Conservation (phyloP, 148 eudicot genomes). For the Simmondsia chinensis region DNA sequence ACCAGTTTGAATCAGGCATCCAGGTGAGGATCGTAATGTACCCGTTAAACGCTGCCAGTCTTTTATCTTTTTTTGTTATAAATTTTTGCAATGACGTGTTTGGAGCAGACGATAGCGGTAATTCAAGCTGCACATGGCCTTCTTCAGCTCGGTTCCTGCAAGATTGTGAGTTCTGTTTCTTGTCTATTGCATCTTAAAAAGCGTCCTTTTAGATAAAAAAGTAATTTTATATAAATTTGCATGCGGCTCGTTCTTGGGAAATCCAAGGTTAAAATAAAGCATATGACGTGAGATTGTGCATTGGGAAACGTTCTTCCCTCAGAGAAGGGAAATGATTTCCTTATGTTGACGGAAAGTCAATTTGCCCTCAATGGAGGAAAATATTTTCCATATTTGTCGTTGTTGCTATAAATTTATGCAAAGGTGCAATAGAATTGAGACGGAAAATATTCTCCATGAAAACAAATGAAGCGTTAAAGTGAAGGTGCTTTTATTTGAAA, state of each 20-base stretch:
- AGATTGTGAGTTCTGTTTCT: conserved; percentile 60
- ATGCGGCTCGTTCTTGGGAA: too few species aligned
- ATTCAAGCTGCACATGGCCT: conserved; percentile 99
- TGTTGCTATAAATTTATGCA: not conserved
- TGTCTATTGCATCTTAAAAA: not conserved
- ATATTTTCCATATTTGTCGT: not conserved
- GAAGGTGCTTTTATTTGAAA: too few species aligned
- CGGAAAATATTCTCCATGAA: not conserved
- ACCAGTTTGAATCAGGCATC: conserved; percentile 95
- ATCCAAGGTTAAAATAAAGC: too few species aligned
- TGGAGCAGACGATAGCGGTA: conserved; percentile 84
- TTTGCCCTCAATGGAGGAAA: too few species aligned
- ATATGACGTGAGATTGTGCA: too few species aligned
- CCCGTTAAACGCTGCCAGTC: not conserved
- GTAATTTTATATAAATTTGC: too few species aligned
- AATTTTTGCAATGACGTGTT: not conserved
- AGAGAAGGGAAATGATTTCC: too few species aligned
- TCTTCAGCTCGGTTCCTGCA: conserved; percentile 96
- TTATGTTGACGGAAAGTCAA: too few species aligned
- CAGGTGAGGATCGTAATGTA: conserved; percentile 73
- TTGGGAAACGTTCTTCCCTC: too few species aligned
- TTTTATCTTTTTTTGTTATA: not conserved
- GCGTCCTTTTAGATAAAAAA: too few species aligned
- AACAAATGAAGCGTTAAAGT: too few species aligned
- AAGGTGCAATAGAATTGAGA: not conserved